Conservation (phyloP, 208 protist species). For the Crithidia brevicula region DNA sequence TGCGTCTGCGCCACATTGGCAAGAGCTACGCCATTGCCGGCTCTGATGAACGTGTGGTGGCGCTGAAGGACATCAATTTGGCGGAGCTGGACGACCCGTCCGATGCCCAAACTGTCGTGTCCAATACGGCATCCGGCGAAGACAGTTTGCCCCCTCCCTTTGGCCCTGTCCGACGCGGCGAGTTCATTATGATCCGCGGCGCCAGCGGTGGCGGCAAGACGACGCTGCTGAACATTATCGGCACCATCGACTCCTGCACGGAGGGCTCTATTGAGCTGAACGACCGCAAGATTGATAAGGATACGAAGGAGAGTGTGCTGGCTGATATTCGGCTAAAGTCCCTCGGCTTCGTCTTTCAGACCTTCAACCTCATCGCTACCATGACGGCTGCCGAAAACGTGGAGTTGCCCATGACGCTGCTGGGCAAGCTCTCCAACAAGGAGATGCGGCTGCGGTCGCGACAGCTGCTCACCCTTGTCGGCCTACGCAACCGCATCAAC, state of each 20-base stretch:
- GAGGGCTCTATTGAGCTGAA: slow-evolving; percentile 89
- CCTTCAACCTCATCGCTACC: slow-evolving; percentile 97
- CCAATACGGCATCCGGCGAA: neutral
- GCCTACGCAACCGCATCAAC: slow-evolving; percentile 94
- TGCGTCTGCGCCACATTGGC: slow-evolving; percentile 63
- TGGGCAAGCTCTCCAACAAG: slow-evolving; percentile 80
- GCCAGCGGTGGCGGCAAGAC: slow-evolving; percentile 98
- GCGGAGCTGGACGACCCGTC: slow-evolving; percentile 31
- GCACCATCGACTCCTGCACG: slow-evolving; percentile 90
- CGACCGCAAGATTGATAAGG: slow-evolving; percentile 59
- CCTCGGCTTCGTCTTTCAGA: slow-evolving; percentile 98
- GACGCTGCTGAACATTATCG: slow-evolving; percentile 95
- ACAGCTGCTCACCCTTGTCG: slow-evolving; percentile 93
- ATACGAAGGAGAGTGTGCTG: slow-evolving; percentile 80
- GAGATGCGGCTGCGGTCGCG: slow-evolving; percentile 87
- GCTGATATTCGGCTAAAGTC: slow-evolving; percentile 92
- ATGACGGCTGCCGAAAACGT: slow-evolving; percentile 98
- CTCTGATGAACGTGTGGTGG: slow-evolving; percentile 57
- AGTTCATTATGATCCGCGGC: slow-evolving; percentile 97
- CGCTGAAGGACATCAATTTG: slow-evolving; percentile 71
- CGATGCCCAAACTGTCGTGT: neutral
- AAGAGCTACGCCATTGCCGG: slow-evolving; percentile 75
- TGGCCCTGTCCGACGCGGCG: slow-evolving; percentile 84
- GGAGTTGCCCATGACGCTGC: slow-evolving; percentile 97
- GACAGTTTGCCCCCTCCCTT: slow-evolving; percentile 44